Percentiles rank a stretch among this genome's conserved stretches.
Conservation (phyloP, 495 filamentous ascomycete genomes). For the Acidomyces sp. region DNA sequence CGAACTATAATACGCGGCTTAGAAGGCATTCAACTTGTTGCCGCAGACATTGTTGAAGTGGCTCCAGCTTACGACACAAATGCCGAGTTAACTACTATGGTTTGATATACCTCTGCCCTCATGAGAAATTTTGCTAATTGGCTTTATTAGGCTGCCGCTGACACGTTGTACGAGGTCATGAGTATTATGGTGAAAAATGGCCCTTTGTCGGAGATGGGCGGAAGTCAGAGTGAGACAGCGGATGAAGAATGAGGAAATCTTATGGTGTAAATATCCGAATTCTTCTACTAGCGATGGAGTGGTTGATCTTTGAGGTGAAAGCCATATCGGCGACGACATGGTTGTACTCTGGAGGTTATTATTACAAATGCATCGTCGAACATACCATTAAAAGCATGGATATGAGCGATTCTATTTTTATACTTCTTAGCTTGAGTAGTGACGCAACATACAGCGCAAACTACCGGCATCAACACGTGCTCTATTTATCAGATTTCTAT, state of each 20-base stretch:
- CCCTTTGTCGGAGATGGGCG: conserved; percentile 23
- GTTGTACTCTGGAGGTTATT: not conserved
- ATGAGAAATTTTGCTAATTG: not conserved
- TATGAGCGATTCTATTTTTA: too few species aligned
- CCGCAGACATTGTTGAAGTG: conserved; percentile 77
- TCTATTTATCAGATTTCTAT: too few species aligned
- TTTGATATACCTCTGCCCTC: conserved; percentile 18
- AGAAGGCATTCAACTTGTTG: conserved; percentile 62
- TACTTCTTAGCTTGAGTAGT: too few species aligned
- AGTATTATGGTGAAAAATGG: conserved; percentile 65
- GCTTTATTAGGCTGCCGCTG: too few species aligned
- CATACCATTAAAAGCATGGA: too few species aligned
- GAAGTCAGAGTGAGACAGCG: not conserved
- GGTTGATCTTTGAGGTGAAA: too few species aligned
- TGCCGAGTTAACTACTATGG: conserved; percentile 71
- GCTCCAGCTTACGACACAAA: conserved; percentile 73
- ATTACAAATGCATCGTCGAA: not conserved
- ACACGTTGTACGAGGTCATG: conserved; percentile 70
- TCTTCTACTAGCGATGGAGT: not conserved
- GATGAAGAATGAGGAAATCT: not conserved
- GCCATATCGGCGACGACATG: not conserved
- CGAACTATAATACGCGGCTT: conserved; percentile 60
- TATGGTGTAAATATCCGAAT: not conserved
- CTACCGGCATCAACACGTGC: too few species aligned
- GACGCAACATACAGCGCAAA: too few species aligned